Percentiles rank a stretch among this genome's conserved stretches.
phyloP scores from a whole-genome alignment of 495 filamentous ascomycete species.

The Podospora tetraspora region DNA sequence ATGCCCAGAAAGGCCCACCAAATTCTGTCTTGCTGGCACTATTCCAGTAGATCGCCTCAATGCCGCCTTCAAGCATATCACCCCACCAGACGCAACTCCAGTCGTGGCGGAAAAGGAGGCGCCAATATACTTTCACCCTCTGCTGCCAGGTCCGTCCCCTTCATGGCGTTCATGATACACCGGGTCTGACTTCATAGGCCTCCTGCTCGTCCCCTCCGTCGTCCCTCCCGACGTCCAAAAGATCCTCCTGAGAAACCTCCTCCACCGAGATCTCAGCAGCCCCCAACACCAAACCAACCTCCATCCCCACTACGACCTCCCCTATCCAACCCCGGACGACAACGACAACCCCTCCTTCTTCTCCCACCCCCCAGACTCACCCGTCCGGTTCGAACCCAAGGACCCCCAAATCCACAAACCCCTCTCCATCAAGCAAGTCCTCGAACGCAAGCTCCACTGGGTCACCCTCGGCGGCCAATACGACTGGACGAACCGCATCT shows the following conservation, averaged over 20 bases:
- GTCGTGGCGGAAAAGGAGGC: conserved; percentile 25
- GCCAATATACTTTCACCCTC: conserved; percentile 34
- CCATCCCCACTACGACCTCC: conserved; percentile 73
- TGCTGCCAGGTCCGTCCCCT: conserved; percentile 34
- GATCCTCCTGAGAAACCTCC: conserved; percentile 58
- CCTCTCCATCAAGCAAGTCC: conserved; percentile 56
- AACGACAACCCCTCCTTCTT: conserved; percentile 39
- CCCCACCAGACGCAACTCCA: conserved; percentile 11
- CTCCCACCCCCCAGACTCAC: conserved; percentile 34
- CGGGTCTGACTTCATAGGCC: conserved; percentile 43
- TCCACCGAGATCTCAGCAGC: conserved; percentile 76
- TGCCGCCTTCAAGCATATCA: conserved; percentile 35
- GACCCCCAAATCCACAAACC: conserved; percentile 63
- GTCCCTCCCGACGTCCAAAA: conserved; percentile 64
- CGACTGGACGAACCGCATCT: conserved; percentile 82
- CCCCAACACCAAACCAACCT: conserved; percentile 76
- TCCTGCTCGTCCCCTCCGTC: conserved; percentile 68
- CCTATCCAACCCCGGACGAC: conserved; percentile 49
- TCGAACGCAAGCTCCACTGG: conserved; percentile 82
- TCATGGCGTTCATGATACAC: neutral
- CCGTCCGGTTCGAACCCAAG: conserved; percentile 54
- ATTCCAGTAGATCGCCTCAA: conserved; percentile 35
- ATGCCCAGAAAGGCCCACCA: conserved; percentile 22
- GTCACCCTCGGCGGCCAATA: conserved; percentile 91
- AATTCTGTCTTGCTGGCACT: conserved; percentile 33